Conservation (phyloP, 2,329 filamentous ascomycete species). For the Clonostachys byssicola region DNA sequence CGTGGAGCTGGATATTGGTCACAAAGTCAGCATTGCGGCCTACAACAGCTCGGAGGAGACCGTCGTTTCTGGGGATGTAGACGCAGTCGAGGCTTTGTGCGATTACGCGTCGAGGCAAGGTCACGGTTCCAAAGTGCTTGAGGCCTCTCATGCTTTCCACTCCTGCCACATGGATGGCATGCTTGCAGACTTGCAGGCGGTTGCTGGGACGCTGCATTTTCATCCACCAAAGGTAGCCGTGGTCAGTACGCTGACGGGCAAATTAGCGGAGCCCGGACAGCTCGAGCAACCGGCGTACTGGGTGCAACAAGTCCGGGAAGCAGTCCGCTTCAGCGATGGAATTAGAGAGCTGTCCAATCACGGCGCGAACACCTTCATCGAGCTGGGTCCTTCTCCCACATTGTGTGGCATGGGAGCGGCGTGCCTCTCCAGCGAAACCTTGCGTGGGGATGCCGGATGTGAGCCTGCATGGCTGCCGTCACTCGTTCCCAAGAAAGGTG, state of each 20-base stretch:
- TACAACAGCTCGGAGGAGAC: conserved; percentile 72
- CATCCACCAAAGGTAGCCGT: conserved; percentile 42
- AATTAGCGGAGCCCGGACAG: conserved; percentile 42
- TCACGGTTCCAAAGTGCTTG: conserved; percentile 37
- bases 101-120: conserved; percentile 21
- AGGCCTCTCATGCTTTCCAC: conserved; percentile 47
- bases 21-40: conserved; percentile 54
- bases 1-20: conserved; percentile 9
- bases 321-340: conserved; percentile 54
- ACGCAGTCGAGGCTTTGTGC: conserved; percentile 36
- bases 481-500: conserved; percentile 6
- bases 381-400: conserved; percentile 18
- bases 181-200: conserved; percentile 49
- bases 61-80: conserved; percentile 50
- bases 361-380: conserved; percentile 18
- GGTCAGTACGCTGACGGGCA: conserved; percentile 61
- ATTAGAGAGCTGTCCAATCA: conserved; percentile 13
- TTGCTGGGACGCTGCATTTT: conserved; percentile 32
- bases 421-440: conserved; percentile 10
- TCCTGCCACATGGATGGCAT: conserved; percentile 46
- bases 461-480: conserved; percentile 17
- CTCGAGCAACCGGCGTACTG: conserved; percentile 54
- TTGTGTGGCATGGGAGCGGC: conserved; percentile 19
- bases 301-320: conserved; percentile 52
- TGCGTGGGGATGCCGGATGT: neutral